These are phyloP conservation scores for Ceratocystis lukuohia DNA, from an alignment of 2,329 filamentous ascomycete species.

Conservation along the genomic window DNA sequence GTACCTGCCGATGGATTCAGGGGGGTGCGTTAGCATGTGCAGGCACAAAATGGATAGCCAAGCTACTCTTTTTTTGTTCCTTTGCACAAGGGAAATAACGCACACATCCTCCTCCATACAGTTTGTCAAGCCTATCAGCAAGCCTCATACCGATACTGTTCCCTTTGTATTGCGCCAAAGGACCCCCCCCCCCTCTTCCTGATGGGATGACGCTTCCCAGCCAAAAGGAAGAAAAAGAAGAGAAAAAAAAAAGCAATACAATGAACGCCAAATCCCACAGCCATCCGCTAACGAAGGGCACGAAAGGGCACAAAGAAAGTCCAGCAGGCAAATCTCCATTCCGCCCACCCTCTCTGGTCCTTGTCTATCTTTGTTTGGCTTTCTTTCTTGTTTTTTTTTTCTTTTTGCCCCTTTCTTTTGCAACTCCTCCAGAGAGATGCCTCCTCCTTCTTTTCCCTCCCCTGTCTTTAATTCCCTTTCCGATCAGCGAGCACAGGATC, in stretches of 20 bases:
- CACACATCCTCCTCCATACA: too few species aligned
- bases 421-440: neutral
- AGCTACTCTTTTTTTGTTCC: too few species aligned
- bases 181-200: too few species aligned
- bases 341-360: neutral
- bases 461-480: neutral
- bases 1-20: slow-evolving; percentile 8
- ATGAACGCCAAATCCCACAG: neutral
- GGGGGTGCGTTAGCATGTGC: neutral
- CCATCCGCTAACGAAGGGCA: neutral
- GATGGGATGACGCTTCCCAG: neutral
- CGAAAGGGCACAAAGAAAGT: neutral
- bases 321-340: neutral
- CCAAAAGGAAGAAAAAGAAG: neutral
- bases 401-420: neutral
- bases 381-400: neutral
- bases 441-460: neutral
- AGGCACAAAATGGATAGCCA: neutral
- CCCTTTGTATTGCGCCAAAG: neutral
- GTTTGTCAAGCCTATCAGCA: too few species aligned
- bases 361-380: neutral
- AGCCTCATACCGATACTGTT: too few species aligned
- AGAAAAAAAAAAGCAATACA: neutral
- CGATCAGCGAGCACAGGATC: neutral
- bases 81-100: too few species aligned